A percentile compares a stretch with the other conserved stretches of the same genome.
Conservation (phyloP, 192 early-diverging fungal species). For the Coemansia sp. region DNA sequence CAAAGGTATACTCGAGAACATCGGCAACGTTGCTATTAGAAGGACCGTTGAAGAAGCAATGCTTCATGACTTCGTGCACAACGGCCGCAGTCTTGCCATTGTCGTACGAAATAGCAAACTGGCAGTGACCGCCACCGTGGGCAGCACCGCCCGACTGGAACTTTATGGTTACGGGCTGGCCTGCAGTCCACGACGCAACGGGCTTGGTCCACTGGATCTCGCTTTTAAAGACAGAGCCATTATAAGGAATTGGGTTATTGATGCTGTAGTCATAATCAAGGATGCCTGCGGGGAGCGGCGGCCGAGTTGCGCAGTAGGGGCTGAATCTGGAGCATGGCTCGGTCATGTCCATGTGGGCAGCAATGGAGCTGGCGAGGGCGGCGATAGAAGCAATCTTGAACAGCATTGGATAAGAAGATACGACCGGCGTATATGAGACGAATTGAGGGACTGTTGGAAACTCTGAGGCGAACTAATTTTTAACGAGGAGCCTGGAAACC, state of each 20-base stretch:
- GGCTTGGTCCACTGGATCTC: not conserved
- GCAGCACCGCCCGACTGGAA: slow-evolving; percentile 27
- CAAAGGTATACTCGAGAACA: slow-evolving; percentile 1
- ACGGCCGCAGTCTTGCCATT: slow-evolving; percentile 55
- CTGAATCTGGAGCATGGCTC: not conserved
- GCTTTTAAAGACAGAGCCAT: not conserved
- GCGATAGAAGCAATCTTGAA: not conserved
- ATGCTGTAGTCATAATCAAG: not conserved
- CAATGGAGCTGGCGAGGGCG: not conserved
- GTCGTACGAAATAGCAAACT: slow-evolving; percentile 56
- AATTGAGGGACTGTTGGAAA: not conserved
- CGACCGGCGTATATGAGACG: not conserved
- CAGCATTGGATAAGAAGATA: not conserved
- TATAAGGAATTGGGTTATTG: not conserved
- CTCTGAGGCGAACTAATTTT: not conserved
- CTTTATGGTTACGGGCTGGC: slow-evolving; percentile 33
- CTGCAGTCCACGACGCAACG: slow-evolving; percentile 40
- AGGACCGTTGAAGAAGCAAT: slow-evolving; percentile 28
- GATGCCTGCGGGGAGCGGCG: not conserved
- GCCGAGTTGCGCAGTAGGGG: not conserved
- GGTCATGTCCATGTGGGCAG: not conserved
- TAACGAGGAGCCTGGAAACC: not conserved
- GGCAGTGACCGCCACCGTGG: slow-evolving; percentile 59
- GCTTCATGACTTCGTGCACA: slow-evolving; percentile 46
- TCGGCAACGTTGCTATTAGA: slow-evolving; percentile 16